Conservation (phyloP, 1,139 yeast species). For the Scheffersomyces segobiensis region DNA sequence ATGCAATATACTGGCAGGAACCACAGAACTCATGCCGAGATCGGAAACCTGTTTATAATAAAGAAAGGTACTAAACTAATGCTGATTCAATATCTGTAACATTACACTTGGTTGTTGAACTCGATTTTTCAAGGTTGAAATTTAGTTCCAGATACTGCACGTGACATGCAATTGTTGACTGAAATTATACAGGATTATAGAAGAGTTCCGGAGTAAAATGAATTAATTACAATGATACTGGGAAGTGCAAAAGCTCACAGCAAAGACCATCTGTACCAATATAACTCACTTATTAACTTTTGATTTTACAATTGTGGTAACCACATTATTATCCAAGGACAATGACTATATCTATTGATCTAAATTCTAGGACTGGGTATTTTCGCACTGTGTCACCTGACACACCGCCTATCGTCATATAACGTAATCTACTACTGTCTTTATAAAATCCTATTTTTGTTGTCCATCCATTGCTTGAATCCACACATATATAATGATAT, state of each 20-base stretch:
- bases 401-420: not conserved
- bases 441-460: not conserved
- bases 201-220: not conserved
- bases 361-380: no score
- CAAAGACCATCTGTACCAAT: no score
- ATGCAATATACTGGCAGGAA: slow-evolving; percentile 14
- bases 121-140: not conserved
- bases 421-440: not conserved
- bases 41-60: not conserved
- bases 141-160: not conserved
- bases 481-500: not conserved
- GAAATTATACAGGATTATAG: not conserved
- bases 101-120: not conserved
- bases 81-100: not conserved
- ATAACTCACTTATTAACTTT: no score
- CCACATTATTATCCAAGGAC: no score
- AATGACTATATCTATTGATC: no score
- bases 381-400: not conserved
- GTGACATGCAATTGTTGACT: not conserved
- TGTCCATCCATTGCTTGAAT: not conserved
- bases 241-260: no score
- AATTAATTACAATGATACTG: no score
- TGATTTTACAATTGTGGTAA: no score
- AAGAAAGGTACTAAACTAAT: not conserved
- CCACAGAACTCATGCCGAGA: slow-evolving; percentile 8